Evolutionary conservation across 176 grass and related monocot species (phyloP), one percentile per base, ranked within the genome.

Genomic region (Chrysopogon serrulatus): DNA sequence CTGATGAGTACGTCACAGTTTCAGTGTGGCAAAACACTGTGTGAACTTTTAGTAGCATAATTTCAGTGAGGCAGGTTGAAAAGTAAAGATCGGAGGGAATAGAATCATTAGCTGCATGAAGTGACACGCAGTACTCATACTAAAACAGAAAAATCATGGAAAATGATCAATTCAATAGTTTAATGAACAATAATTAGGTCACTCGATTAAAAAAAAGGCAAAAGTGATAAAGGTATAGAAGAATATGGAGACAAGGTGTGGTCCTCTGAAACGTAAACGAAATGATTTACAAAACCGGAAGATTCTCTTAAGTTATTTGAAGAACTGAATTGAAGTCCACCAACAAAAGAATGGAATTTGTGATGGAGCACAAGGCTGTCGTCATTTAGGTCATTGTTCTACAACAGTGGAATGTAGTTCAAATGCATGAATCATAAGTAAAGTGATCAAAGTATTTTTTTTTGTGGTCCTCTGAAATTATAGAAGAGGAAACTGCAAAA

Each of bases 231-330:
- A 79, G 37, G 7, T 60, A 60, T 36, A 71, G 10, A 27, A 51
- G 18, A 21, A 30, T n/a, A 26, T 37, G 28, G 13, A 70, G 40
- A 65, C 41, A 85, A 34, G 32, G 54, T 80, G 62, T 68, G 43
- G 24, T 14, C 74, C 82, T 76, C 9, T 56, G 19, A 82, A 53
- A 43, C 19, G 41, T 71, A 27, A 72, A 12, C 36, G 28, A 78
- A 86, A 63, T 57, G 8, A 86, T 72, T 73, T 72, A 71, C 5
- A 63, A 72, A 81, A 80, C 37, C 17, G 74, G 5, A 43, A 30
- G 18, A 37, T 23, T 59, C 27, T 66, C n/a, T 66, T 84, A 16
- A 34, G 23, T 66, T 57, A 79, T 65, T n/a, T 31, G 4, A 12
- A 68, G 11, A 60, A 65, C 13, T 18, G 1, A 59, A 64, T 5